phyloP scores from a whole-genome alignment of 768 basidiomycete genomes.

The Kwoniella sp. region DNA sequence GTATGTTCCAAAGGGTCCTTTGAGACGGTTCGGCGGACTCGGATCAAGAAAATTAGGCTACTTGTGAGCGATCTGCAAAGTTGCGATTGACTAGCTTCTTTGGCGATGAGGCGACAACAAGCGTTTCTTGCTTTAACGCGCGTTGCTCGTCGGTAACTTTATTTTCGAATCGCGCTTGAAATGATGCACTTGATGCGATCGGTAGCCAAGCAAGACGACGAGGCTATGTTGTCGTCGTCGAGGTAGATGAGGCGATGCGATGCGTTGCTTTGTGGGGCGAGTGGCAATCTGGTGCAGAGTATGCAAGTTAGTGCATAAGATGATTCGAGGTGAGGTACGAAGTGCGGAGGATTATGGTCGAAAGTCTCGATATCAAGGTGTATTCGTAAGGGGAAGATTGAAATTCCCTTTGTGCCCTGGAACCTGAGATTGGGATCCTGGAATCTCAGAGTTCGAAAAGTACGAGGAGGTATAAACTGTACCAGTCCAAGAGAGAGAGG shows the following conservation, averaged over 20 bases:
- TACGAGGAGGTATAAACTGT: too few species aligned
- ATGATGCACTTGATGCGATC: background rate
- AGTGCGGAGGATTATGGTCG: slow-evolving; percentile 1
- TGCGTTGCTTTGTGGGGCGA: background rate
- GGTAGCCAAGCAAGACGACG: background rate
- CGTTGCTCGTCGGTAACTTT: too few species aligned
- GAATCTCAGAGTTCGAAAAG: background rate
- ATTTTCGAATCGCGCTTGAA: too few species aligned
- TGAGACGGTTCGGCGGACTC: background rate
- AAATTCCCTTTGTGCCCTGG: background rate
- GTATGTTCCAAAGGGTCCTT: background rate
- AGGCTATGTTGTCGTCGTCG: background rate
- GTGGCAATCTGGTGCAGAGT: background rate
- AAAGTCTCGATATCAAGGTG: background rate
- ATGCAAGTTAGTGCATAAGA: too few species aligned
- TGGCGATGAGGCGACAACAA: too few species aligned
- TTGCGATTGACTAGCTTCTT: background rate
- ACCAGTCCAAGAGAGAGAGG: too few species aligned
- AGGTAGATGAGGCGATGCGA: background rate
- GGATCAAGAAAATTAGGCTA: slow-evolving; percentile 1
- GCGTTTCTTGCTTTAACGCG: too few species aligned
- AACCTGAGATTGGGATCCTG: background rate
- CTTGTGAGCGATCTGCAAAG: background rate
- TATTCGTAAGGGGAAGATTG: background rate
- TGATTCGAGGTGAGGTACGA: background rate